Conservation (phyloP, 2,329 filamentous ascomycete genomes). For the Talaromyces piceae region DNA sequence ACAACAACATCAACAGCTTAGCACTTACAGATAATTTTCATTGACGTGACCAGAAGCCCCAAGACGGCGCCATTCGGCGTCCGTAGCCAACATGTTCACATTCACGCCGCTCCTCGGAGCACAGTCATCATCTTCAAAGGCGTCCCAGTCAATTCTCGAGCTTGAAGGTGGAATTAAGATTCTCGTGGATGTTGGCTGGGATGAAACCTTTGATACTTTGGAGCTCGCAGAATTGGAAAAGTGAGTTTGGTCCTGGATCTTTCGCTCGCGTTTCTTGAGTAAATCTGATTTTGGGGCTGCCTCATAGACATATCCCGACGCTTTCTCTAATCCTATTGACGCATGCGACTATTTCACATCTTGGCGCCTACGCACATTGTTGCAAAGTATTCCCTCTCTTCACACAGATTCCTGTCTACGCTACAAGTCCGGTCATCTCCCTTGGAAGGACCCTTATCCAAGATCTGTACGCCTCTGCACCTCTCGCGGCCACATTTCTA, state of each 20-base stretch:
- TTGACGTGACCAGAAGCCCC: not conserved
- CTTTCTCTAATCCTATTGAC: conserved; percentile 91
- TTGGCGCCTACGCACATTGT: conserved; percentile 91
- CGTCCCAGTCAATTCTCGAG: conserved; percentile 91
- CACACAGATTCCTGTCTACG: conserved; percentile 86
- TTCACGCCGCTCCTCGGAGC: conserved; percentile 90
- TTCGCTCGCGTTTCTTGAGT: conserved; percentile 1
- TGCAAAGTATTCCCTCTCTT: conserved; percentile 95
- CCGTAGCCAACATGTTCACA: conserved; percentile 66
- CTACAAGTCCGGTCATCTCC: conserved; percentile 86
- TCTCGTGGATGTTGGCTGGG: conserved; percentile 91
- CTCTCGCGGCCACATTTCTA: conserved; percentile 78
- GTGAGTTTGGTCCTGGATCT: conserved; percentile 41
- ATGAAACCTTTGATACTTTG: conserved; percentile 75
- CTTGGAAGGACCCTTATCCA: conserved; percentile 85
- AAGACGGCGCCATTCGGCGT: conserved; percentile 6
- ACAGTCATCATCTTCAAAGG: conserved; percentile 68
- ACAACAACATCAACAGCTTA: not conserved
- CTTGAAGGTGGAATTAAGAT: conserved; percentile 96
- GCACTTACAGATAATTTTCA: not conserved
- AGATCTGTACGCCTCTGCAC: conserved; percentile 85
- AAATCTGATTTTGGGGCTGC: conserved; percentile 9
- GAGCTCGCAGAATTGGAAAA: conserved; percentile 85
- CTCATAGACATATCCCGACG: conserved; percentile 70
- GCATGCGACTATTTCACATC: conserved; percentile 82